Base-by-base conservation (phyloP, 108 stramenopile species). In the Skeletonema grethae region DNA sequence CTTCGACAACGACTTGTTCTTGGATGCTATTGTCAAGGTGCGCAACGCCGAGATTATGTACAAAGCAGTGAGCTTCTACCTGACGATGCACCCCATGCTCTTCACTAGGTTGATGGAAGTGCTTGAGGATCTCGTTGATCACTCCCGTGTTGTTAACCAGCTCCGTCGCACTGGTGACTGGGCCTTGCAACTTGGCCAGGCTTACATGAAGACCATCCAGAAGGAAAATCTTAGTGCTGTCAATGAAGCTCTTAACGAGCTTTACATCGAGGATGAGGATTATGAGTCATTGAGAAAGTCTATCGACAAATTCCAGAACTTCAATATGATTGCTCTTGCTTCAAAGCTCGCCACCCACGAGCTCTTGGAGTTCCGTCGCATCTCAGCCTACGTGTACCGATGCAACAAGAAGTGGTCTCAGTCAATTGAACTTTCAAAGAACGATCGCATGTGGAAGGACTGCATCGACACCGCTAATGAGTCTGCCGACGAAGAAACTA, bases 401-500 rank as follows among this genome's bases (percentile, higher is more conserved):
- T 89, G 91, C 83, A 98, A 99, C 89, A 96, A 96, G 82, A 94
- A 98, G 64, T 99, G 92, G 88, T 85, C 86, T 64, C 94, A 97
- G 62, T 95, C 93, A 18, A 96, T 99, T 58, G 91, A 88, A 8
- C 90, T 99, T 35, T 96, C 96, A 39, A 99, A 99, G 95, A 89
- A 89, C 61, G 97, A 98, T 76, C 92, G 90, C 50, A 98, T 99
- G 98, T 99, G 95, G 95, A 98, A 98, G 88, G 99, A 99, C 64
- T 97, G 98, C 72, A 99, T 99, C 77, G 98, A 99, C 66, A 98
- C 98, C 30, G 98, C 97, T 60, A 97, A 98, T 41, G 94, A 94
- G 75, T 97, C 97, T n/a, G 84, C 85, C 22, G 93, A 96, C 68
- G 66, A 79, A 15, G 96, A 95, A 43, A 92, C 97, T 32, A 96